Evolutionary conservation across 202 grass and related monocot genomes (phyloP), one percentile per base, ranked within the genome.

Genomic region (Schoenoplectus tabernaemontani): DNA sequence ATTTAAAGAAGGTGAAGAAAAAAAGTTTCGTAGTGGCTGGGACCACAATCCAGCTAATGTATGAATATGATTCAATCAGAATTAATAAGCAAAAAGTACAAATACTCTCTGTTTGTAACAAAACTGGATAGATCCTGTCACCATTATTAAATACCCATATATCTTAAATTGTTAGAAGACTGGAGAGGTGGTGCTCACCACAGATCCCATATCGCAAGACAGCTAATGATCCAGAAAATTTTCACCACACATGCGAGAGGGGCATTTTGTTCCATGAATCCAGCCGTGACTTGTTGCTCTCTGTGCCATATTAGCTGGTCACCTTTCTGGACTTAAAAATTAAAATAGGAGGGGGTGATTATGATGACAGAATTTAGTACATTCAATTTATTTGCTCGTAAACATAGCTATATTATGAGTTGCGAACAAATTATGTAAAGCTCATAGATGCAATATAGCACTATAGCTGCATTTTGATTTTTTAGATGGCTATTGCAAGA

Each of bases 201-300:
- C 17, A 67, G 17, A n/a, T 6, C 64, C 64, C 64, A 41, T 42
- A 22, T 10, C 7, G 2, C 5, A 5, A 68, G 64, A 68, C 64
- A 68, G 64, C 38, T 22, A 68, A 68, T 12, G 64, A 68, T 68
- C 23, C 37, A 1, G 38, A 68, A 43, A 39, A n/a, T n/a, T 65
- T 33, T 65, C 39, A 65, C 34, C 4, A 65, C 7, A 7, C 34
- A 39, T 39, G 7, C 7, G 2, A 68, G 64, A 42, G 38, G 64
- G 43, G 64, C 64, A 68, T 67, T 68, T 44, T 68, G 9, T 68
- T 68, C 64, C 38, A 68, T 69, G n/a, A 69, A 24, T 24, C 10
- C 65, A 46, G 65, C 38, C 65, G 65, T 69, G 65, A 69, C 3
- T 1, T 69, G 38, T 1, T 69, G 38, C 37, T 24, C 39, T 46